Conservation (phyloP, 2,329 filamentous ascomycete species). For the Domatiomyces catenatus region DNA sequence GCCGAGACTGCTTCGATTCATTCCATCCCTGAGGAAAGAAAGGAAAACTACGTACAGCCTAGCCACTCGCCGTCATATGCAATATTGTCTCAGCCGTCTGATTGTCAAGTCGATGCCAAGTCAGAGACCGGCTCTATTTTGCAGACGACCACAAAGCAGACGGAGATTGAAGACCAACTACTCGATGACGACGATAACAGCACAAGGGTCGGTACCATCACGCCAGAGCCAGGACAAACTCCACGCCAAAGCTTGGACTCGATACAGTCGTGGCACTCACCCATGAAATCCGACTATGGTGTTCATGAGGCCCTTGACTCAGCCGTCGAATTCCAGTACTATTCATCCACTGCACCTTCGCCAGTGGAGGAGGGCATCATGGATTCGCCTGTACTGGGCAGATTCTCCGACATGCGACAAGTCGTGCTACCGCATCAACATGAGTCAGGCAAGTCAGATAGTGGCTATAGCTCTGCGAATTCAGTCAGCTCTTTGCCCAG, state of each 20-base stretch:
- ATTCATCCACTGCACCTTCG: not conserved
- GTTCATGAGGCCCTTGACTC: not conserved
- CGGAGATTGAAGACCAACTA: constrained; percentile 4
- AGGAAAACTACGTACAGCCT: not conserved
- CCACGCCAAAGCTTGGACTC: not conserved
- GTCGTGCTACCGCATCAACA: constrained; percentile 1
- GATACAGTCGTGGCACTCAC: not conserved
- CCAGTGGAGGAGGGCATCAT: not conserved
- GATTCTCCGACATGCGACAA: not conserved
- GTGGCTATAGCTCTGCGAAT: constrained; percentile 16
- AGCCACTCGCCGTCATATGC: not conserved
- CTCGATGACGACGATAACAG: constrained; percentile 3
- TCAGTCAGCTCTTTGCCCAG: constrained; percentile 7
- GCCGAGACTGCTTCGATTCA: not conserved
- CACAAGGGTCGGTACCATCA: not conserved
- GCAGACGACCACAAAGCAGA: constrained; percentile 2
- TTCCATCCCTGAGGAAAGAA: not conserved
- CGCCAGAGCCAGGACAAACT: not conserved
- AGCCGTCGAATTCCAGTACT: not conserved
- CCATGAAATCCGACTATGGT: not conserved
- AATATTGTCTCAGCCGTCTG: not conserved
- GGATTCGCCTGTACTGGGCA: not conserved
- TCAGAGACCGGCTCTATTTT: not conserved
- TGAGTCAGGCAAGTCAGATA: constrained; percentile 12
- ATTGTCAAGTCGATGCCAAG: not conserved